Evolutionary conservation across 139 green algal genomes (phyloP).

Genomic region (Tetradesmus lagerheimii): DNA sequence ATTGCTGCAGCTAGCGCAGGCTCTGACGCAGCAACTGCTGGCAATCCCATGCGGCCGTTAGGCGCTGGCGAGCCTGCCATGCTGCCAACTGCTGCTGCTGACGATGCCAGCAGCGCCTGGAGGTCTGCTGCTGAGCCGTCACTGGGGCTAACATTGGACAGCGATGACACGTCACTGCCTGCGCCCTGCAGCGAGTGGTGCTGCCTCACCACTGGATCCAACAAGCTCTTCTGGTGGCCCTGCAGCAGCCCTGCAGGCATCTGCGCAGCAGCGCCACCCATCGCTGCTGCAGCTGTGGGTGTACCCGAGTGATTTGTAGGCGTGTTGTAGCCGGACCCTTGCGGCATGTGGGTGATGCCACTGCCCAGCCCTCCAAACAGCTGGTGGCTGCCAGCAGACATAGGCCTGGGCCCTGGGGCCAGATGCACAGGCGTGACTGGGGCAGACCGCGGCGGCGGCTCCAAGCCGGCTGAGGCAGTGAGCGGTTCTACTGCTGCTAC

Average conservation of each 20-base stretch:
- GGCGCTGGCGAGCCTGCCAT: conserved; percentile 11
- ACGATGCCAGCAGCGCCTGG: conserved; percentile 29
- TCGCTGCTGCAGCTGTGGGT: conserved; percentile 3
- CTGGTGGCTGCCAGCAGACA: neutral
- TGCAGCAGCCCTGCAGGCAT: neutral
- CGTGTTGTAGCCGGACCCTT: conserved; percentile 10
- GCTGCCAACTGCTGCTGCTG: conserved; percentile 16
- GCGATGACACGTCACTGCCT: conserved; percentile 33
- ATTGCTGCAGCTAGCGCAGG: conserved; percentile 27
- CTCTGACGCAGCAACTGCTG: neutral
- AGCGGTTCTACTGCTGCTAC: conserved; percentile 32
- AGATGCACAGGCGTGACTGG: neutral
- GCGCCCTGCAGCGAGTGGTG: conserved; percentile 14
- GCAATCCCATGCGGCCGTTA: neutral
- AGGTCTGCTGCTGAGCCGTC: conserved; percentile 37
- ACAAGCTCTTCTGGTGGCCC: neutral
- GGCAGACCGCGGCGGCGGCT: neutral
- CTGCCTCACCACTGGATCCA: conserved; percentile 30
- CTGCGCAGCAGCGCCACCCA: neutral
- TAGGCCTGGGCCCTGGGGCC: neutral
- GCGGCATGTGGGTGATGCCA: neutral
- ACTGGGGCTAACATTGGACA: neutral
- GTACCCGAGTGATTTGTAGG: conserved; percentile 7
- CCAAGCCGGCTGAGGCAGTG: neutral
- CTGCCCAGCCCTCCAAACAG: neutral